Percentiles rank a stretch among this genome's conserved stretches.
These are phyloP conservation scores for Sporothrix pallida DNA, from an alignment of 2,329 filamentous ascomycete genomes.

Conservation along the genomic window DNA sequence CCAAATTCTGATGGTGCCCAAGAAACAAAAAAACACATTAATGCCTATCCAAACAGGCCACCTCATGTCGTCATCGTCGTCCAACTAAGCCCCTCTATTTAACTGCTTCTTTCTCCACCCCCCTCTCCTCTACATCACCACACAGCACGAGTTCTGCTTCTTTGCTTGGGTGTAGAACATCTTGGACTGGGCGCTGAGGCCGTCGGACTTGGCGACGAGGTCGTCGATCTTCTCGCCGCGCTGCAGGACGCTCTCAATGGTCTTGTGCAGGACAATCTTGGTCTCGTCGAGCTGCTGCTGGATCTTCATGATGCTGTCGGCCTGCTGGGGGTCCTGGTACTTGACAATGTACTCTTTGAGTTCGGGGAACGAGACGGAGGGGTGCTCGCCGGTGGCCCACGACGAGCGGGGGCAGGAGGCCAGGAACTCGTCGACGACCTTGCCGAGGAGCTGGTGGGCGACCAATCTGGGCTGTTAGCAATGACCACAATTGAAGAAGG, in stretches of 20 bases:
- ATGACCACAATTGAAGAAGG: too few species aligned
- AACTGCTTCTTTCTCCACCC: too few species aligned
- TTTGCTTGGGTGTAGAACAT: constrained; percentile 93
- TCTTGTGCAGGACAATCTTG: constrained; percentile 96
- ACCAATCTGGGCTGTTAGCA: constrained; percentile 56
- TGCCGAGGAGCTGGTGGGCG: constrained; percentile 84
- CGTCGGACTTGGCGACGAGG: constrained; percentile 90
- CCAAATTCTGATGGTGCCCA: constrained; percentile 25
- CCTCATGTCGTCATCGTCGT: neutral
- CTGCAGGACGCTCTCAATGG: constrained; percentile 85
- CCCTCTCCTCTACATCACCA: constrained; percentile 63
- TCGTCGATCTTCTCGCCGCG: constrained; percentile 96
- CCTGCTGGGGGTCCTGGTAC: constrained; percentile 85
- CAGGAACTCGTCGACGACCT: constrained; percentile 87
- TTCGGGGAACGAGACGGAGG: constrained; percentile 66
- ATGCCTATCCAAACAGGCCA: neutral
- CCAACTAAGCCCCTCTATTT: neutral
- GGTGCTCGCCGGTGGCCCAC: constrained; percentile 63
- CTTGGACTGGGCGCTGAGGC: constrained; percentile 88
- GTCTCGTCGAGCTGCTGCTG: constrained; percentile 97
- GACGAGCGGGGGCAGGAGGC: constrained; percentile 68
- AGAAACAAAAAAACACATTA: constrained; percentile 17
- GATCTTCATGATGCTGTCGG: constrained; percentile 93
- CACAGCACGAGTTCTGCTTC: constrained; percentile 80
- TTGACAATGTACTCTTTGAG: constrained; percentile 75